These are phyloP conservation scores for Paecilomyces fulvus DNA, from an alignment of 2,329 filamentous ascomycete species.

Conservation along the genomic window DNA sequence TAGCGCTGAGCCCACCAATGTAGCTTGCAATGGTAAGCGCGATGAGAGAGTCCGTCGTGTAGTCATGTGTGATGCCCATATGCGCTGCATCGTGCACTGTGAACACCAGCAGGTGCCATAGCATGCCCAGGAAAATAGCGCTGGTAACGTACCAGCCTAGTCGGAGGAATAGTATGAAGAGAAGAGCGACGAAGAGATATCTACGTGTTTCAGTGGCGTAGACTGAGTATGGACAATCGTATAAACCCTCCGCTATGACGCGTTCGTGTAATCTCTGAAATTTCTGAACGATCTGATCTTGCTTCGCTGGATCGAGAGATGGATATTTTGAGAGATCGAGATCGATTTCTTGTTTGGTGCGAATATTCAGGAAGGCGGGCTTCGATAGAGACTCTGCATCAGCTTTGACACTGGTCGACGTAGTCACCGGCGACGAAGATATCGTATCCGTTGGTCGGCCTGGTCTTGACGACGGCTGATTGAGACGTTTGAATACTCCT, in stretches of 20 bases:
- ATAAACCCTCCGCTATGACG: slow-evolving; percentile 67
- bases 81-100: slow-evolving; percentile 65
- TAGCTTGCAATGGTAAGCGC: slow-evolving; percentile 88
- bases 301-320: slow-evolving; percentile 61
- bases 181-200: slow-evolving; percentile 58
- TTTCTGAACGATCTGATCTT: slow-evolving; percentile 66
- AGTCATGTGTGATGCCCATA: slow-evolving; percentile 93
- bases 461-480: slow-evolving; percentile 38
- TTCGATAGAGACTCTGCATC: slow-evolving; percentile 27
- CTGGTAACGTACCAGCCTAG: slow-evolving; percentile 60
- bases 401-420: slow-evolving; percentile 13
- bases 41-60: slow-evolving; percentile 71
- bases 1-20: slow-evolving; percentile 76
- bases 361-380: slow-evolving; percentile 59
- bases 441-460: slow-evolving; percentile 25
- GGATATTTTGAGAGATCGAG: slow-evolving; percentile 77
- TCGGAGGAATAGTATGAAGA: slow-evolving; percentile 53
- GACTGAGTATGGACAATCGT: slow-evolving; percentile 71
- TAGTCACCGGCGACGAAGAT: slow-evolving; percentile 16
- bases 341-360: slow-evolving; percentile 65
- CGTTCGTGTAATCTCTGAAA: slow-evolving; percentile 70
- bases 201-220: slow-evolving; percentile 68
- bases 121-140: slow-evolving; percentile 46
- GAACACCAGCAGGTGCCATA: slow-evolving; percentile 1
- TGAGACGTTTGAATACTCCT: slow-evolving; percentile 51